These are phyloP conservation scores for Protomyces lactucae-debilis DNA, from an alignment of 1,139 yeast genomes.

Conservation along the genomic window DNA sequence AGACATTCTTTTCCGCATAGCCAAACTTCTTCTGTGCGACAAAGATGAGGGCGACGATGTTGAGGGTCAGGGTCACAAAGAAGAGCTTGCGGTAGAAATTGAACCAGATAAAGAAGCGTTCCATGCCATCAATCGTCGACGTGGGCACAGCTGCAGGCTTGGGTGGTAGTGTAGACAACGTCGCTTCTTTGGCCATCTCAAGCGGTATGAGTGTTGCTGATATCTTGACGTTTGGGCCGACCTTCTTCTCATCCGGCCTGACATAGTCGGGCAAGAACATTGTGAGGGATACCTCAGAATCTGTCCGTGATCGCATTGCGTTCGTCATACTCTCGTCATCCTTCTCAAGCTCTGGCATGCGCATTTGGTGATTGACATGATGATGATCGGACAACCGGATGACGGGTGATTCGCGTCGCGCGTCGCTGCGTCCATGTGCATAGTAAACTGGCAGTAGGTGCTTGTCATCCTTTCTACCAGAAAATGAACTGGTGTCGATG, in stretches of 20 bases:
- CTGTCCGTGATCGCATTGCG: not conserved
- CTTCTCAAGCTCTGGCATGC: not conserved
- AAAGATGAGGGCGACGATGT: constrained; percentile 1
- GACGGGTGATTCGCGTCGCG: not conserved
- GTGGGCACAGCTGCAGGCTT: not conserved
- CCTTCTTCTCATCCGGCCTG: not conserved
- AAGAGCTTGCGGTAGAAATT: constrained; percentile 14
- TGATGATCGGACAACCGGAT: not conserved
- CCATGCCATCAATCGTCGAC: not conserved
- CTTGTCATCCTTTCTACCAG: not conserved
- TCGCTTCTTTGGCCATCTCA: not conserved
- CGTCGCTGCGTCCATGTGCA: constrained; percentile 2
- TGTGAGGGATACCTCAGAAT: not conserved
- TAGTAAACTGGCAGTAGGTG: constrained; percentile 12
- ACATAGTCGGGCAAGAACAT: constrained; percentile 3
- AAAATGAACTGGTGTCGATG: not conserved
- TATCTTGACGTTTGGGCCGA: not conserved
- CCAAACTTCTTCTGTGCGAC: constrained; percentile 5
- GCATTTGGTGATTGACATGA: not conserved
- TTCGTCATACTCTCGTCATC: not conserved
- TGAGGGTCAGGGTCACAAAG: not conserved
- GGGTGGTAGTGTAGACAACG: not conserved
- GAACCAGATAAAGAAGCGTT: constrained; percentile 9
- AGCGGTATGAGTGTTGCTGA: not conserved
- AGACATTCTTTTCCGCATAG: constrained; percentile 14